Conservation (phyloP, 1,284 basidiomycete species). For the Trichosporon faecale region DNA sequence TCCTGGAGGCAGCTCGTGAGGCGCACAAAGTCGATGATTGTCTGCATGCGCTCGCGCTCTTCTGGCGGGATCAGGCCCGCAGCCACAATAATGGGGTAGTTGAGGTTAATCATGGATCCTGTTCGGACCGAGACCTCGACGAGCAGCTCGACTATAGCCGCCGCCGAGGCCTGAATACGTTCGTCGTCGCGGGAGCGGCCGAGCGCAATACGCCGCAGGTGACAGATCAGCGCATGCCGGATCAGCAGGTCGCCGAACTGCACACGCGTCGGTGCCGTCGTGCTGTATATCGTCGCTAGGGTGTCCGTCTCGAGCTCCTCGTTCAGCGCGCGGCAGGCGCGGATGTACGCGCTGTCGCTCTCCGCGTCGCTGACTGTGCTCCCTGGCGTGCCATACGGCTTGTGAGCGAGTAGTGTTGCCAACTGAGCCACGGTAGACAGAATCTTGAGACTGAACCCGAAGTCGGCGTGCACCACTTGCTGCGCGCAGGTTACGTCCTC, state of each 20-base stretch:
- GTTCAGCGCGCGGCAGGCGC: constrained; percentile 16
- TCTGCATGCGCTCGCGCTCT: constrained; percentile 18
- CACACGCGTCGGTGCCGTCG: constrained; percentile 19
- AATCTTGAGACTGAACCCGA: constrained; percentile 18
- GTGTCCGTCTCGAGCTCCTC: constrained; percentile 21
- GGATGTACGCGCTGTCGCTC: constrained; percentile 5
- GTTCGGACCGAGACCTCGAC: constrained; percentile 21
- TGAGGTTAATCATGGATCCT: constrained; percentile 23
- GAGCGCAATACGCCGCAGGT: constrained; percentile 18
- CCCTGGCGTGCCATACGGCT: background rate
- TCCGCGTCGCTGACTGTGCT: constrained; percentile 2
- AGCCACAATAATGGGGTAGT: constrained; percentile 20
- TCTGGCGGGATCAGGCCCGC: constrained; percentile 11
- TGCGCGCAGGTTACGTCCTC: constrained; percentile 20
- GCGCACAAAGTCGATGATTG: constrained; percentile 20
- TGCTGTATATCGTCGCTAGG: constrained; percentile 20
- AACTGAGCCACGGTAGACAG: constrained; percentile 19
- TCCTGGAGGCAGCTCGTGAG: constrained; percentile 16
- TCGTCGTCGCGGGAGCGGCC: constrained; percentile 10
- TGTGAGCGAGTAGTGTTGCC: constrained; percentile 16
- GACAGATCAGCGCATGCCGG: constrained; percentile 20
- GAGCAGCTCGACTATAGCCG: constrained; percentile 20
- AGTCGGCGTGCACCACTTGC: constrained; percentile 23
- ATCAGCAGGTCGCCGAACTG: constrained; percentile 24
- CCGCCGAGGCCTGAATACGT: constrained; percentile 15